Evolutionary conservation across 164 flowering plant species (phyloP), one percentile per base, ranked within the genome.

Genomic region (Nymphaea thermarum): DNA sequence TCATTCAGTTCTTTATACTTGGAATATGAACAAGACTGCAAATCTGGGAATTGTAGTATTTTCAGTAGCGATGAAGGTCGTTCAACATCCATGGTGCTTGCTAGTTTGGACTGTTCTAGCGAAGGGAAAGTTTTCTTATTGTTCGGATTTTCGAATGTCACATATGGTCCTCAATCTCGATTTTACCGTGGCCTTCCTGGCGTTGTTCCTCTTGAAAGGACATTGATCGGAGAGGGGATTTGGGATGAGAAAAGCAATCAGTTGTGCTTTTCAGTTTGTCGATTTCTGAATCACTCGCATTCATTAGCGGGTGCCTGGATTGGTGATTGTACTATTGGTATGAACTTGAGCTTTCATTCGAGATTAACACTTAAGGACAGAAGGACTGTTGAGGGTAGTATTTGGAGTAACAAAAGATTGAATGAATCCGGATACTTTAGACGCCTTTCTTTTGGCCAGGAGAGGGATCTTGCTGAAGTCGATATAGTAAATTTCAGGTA

Each of bases 311-410:
- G 71, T 71, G 80, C 81, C 62, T 73, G 66, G 41, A 71, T 85
- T 73, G 86, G 83, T 42, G 84, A 87, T 74, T 89, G 96, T 71
- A 77, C 85, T 4, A 55, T 80, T 51, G 76, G 85, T 77, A 25
- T 86, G 74, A 79, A 70, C 44, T 68, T 83, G 77, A 70, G 77
- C 53, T 74, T 82, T 61, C 81, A 85, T 62, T 69, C 83, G 11
- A 36, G 69, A 0, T 67, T 80, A 84, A 73, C 88, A 4, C 76
- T 87, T 60, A 75, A 68, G 72, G 65, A 71, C 43, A 75, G 76
- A 65, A 76, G 74, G 57, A 64, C 8, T 44, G 70, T 82, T 42
- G 68, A 76, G 60, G 96, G 92, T 15, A 43, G 73, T 41, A 73
- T 87, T 65, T 82, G 90, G 91, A 86, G 83, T 70, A 78, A 69